A percentile compares a stretch with the other conserved stretches of the same genome.
Conservation (phyloP, 106 monocot genomes). For the Dactylorhiza incarnata region DNA sequence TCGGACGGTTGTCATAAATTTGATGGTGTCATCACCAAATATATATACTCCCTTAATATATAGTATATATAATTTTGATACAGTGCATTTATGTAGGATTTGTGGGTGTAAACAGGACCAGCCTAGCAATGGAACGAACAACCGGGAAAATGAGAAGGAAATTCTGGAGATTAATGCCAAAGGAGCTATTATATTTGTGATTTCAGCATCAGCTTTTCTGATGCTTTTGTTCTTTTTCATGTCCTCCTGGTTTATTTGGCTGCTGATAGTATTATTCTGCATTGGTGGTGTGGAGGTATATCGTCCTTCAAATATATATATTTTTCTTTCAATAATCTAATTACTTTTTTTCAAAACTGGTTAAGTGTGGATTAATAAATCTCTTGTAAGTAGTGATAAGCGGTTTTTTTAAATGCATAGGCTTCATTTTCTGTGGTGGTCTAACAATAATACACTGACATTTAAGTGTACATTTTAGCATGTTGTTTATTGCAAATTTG, state of each 20-base stretch:
- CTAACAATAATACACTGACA: background rate
- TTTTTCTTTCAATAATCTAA: background rate
- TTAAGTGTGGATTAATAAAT: background rate
- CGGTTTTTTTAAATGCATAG: background rate
- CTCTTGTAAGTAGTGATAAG: background rate
- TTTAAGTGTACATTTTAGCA: background rate
- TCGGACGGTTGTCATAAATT: no score
- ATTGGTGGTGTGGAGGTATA: slow-evolving; percentile 95
- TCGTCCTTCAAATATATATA: background rate
- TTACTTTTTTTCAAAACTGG: background rate
- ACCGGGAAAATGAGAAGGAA: slow-evolving; percentile 74
- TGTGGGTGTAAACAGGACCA: slow-evolving; percentile 41
- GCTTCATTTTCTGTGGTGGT: background rate
- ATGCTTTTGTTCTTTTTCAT: slow-evolving; percentile 94
- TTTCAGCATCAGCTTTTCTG: slow-evolving; percentile 88
- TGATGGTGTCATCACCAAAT: no score
- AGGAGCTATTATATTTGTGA: slow-evolving; percentile 79
- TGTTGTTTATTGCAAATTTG: background rate
- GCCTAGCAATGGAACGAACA: slow-evolving; percentile 17
- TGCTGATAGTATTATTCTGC: slow-evolving; percentile 88
- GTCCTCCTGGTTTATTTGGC: slow-evolving; percentile 98
- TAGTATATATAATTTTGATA: background rate
- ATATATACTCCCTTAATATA: no score
- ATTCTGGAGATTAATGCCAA: slow-evolving; percentile 88
- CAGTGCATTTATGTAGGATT: slow-evolving; percentile 2